Conservation (phyloP, 345 rosid species). For the Eucalyptus shirleyi region DNA sequence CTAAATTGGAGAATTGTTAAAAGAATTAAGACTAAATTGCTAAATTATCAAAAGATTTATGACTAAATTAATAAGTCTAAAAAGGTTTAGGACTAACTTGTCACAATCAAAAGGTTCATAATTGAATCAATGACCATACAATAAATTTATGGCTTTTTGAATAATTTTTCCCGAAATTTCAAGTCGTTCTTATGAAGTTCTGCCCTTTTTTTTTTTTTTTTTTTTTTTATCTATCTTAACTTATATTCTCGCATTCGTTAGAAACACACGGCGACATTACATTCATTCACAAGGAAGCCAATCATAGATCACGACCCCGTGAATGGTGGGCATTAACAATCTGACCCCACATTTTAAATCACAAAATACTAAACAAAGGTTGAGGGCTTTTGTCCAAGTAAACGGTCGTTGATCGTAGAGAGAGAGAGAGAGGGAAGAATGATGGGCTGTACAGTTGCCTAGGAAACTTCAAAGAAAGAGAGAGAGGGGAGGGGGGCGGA, state of each 20-base stretch:
- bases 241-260: not conserved
- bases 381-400: not conserved
- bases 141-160: too few relatives aligned
- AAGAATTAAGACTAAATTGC: too few relatives aligned
- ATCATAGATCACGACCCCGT: not conserved
- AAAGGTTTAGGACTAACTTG: too few relatives aligned
- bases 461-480: not conserved
- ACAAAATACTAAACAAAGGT: not conserved
- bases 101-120: too few relatives aligned
- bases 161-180: not conserved
- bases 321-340: not conserved
- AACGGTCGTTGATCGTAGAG: not conserved
- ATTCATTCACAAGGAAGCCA: not conserved
- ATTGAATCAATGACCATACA: too few relatives aligned
- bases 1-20: too few relatives aligned
- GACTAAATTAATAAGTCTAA: too few relatives aligned
- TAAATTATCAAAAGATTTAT: too few relatives aligned
- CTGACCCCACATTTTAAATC: not conserved
- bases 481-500: too few relatives aligned
- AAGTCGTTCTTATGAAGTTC: not conserved
- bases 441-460: not conserved
- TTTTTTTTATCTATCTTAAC: not conserved
- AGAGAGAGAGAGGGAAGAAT: not conserved
- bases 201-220: not conserved
- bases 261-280: not conserved